Evolutionary conservation across 495 filamentous ascomycete species (phyloP).

Genomic region (Lepidopterella palustris): DNA sequence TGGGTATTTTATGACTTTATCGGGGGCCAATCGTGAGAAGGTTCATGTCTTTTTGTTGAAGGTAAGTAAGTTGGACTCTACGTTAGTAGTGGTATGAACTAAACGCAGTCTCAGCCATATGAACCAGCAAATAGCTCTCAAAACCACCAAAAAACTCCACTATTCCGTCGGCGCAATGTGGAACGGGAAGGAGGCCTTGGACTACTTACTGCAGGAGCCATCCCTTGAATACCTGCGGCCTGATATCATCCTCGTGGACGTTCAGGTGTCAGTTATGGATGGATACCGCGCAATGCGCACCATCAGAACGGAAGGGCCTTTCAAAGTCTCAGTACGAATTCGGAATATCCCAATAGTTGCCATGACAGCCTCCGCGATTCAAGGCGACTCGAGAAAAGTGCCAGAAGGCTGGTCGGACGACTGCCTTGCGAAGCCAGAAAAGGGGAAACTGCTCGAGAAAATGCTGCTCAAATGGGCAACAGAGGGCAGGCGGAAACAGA

Average conservation of each 20-base stretch:
- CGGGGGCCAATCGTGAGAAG: constrained; percentile 45
- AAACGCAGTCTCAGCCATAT: constrained; percentile 13
- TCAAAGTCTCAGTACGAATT: constrained; percentile 44
- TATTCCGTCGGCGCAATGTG: constrained; percentile 63
- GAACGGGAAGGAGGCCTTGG: constrained; percentile 71
- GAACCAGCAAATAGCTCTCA: constrained; percentile 65
- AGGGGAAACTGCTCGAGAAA: neutral
- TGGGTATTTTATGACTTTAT: constrained; percentile 26
- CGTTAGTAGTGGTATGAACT: too few relatives aligned
- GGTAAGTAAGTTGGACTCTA: constrained; percentile 73
- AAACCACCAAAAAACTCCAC: constrained; percentile 67
- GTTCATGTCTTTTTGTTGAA: constrained; percentile 67
- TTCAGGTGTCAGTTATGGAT: constrained; percentile 41
- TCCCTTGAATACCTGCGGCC: constrained; percentile 43
- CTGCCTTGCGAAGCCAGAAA: neutral
- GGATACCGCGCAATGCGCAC: constrained; percentile 71
- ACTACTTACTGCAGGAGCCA: constrained; percentile 48
- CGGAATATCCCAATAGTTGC: constrained; percentile 65
- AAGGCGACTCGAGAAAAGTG: constrained; percentile 76
- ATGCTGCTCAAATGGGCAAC: constrained; percentile 50
- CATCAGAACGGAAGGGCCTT: constrained; percentile 55
- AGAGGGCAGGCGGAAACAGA: constrained; percentile 30
- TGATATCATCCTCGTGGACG: constrained; percentile 83
- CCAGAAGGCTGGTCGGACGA: constrained; percentile 67
- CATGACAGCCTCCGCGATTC: constrained; percentile 75